Evolutionary conservation across 352 stramenopile genomes (phyloP), one percentile per base, ranked within the genome.

Genomic region (Phytophthora sp.): DNA sequence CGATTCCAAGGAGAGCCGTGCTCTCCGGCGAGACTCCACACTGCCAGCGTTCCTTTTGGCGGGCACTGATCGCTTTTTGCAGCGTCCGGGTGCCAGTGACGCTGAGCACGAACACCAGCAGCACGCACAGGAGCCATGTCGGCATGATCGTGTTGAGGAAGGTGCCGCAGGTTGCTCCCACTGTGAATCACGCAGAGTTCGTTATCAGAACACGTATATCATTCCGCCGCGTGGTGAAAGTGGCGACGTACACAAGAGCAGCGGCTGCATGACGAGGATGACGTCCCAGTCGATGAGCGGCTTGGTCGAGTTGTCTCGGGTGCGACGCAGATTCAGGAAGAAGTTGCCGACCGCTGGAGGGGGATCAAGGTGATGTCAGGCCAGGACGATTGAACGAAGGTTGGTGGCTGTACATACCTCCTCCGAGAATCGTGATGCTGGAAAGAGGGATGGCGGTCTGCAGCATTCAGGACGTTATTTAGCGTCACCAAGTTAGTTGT

Each of bases 221-320:
- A 39, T 38, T n/a, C n/a, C n/a, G 15, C 12, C 18, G 27, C 21
- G n/a, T n/a, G n/a, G n/a, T n/a, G 28, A 38, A 21, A 15, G 26
- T 45, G 17, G 17, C 3, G n/a, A 77, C 77, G 48, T 82, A 91
- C 82, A 77, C 35, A 91, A 32, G 6, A 91, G 64, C 66, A 98
- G 79, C 5, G 97, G 97, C 73, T 99, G 95, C 95, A 99, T 98
- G 8, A 98, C 86, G 11, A 99, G 66, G 49, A 99, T 97, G 28
- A 98, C 79, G 73, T 99, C 95, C 97, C 97, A 99, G 80, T 99
- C 95, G 10, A 99, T 96, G 5, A 99, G 77, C 15, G 95, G 92
- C 32, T 92, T 62, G 49, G 96, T 90, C 2, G 89, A 92, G 27
- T 85, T 71, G 15, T 92, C 89, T 56, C 97, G 94, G 18, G 92